Evolutionary conservation across 164 flowering plant species (phyloP).

Genomic region (Magnolia sinica): DNA sequence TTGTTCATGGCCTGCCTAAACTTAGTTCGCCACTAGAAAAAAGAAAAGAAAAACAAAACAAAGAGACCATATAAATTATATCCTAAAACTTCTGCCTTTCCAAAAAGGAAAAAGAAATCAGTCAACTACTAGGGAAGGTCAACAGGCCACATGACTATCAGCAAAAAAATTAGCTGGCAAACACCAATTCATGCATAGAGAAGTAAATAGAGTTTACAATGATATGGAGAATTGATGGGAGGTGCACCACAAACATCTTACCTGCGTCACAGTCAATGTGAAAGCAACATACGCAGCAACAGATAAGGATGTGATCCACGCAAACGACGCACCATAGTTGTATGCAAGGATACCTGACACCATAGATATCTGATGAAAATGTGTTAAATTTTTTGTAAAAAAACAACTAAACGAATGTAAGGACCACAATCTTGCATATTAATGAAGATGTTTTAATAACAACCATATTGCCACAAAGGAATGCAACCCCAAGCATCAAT

Average conservation of each 20-base stretch:
- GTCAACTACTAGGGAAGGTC: background rate
- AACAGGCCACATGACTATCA: conserved; percentile 4
- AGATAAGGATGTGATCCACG: conserved; percentile 92
- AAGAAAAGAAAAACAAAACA: conserved; percentile 1
- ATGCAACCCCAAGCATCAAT: background rate
- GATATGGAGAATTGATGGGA: conserved; percentile 2
- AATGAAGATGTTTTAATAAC: background rate
- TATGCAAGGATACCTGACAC: conserved; percentile 98
- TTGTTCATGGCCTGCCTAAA: conserved; percentile 97
- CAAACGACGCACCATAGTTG: conserved; percentile 94
- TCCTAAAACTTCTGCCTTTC: conserved; percentile 5
- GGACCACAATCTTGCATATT: background rate
- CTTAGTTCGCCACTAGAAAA: conserved; percentile 92
- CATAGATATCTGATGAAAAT: conserved; percentile 81
- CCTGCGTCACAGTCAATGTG: conserved; percentile 91
- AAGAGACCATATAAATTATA: conserved; percentile 5
- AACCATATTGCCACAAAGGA: background rate
- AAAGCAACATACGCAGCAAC: conserved; percentile 83
- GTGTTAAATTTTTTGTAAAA: conserved; percentile 1
- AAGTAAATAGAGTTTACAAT: background rate
- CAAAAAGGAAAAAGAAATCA: background rate
- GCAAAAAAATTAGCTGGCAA: background rate
- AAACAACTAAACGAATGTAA: background rate
- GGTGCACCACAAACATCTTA: conserved; percentile 20
- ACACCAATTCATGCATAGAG: background rate